Percentiles rank a stretch among this genome's conserved stretches.
Evolutionary conservation across 2,329 filamentous ascomycete species (phyloP).

Genomic region (Thielaviopsis populi): DNA sequence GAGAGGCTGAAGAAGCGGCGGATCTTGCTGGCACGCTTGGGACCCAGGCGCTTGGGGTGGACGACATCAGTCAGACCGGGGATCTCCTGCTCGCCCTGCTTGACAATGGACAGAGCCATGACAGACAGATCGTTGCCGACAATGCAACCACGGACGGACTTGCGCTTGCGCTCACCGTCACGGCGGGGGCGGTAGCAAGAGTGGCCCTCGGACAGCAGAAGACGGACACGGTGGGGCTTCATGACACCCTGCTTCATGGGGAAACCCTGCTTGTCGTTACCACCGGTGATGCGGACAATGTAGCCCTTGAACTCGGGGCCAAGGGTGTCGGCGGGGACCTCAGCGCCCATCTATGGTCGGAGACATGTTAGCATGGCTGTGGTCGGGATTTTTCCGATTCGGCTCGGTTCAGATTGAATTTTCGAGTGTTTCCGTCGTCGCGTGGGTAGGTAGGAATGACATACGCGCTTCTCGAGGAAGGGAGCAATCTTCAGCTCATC

Average conservation of each 20-base stretch:
- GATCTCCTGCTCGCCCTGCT: constrained; percentile 91
- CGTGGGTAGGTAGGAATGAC: constrained; percentile 24
- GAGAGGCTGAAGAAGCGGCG: constrained; percentile 98
- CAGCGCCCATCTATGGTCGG: constrained; percentile 57
- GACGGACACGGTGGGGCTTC: constrained; percentile 94
- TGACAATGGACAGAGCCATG: constrained; percentile 86
- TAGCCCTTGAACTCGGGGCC: constrained; percentile 99
- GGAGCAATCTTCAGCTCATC: constrained; percentile 98
- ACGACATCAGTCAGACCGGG: constrained; percentile 95
- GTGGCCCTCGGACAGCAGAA: constrained; percentile 92
- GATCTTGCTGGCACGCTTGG: constrained; percentile 99
- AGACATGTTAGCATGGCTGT: constrained; percentile 24
- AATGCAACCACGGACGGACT: constrained; percentile 98
- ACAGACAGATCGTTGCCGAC: constrained; percentile 91
- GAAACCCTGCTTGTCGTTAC: constrained; percentile 99
- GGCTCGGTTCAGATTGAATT: constrained; percentile 19
- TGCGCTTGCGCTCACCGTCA: constrained; percentile 97
- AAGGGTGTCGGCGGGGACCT: constrained; percentile 85
- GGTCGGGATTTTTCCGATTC: constrained; percentile 9
- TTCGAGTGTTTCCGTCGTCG: constrained; percentile 4
- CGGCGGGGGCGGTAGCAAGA: constrained; percentile 98
- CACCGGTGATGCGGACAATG: constrained; percentile 97
- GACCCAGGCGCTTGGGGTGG: constrained; percentile 97
- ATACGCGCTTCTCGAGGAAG: constrained; percentile 96
- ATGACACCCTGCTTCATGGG: constrained; percentile 99